Percentiles rank a stretch among this genome's conserved stretches.
Evolutionary conservation across 331 rosid species (phyloP).

Genomic region (Arachis monticola): DNA sequence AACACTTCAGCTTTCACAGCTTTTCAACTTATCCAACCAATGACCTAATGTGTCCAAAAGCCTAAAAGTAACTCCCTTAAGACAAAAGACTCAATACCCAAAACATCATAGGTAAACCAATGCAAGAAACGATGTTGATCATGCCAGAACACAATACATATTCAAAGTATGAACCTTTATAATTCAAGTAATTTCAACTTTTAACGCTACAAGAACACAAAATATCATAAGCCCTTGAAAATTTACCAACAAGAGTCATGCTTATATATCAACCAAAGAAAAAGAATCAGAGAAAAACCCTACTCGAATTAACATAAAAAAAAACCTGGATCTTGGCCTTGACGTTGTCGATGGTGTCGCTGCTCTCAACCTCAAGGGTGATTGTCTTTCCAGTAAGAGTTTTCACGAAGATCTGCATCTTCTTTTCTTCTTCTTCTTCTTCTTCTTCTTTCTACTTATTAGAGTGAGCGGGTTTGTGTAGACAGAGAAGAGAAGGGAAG

Average conservation of each 20-base stretch:
- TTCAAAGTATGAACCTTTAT: constrained; percentile 3
- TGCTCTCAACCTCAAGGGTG: constrained; percentile 97
- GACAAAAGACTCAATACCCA: neutral
- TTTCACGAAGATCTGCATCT: constrained; percentile 95
- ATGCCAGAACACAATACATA: neutral
- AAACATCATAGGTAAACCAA: constrained; percentile 4
- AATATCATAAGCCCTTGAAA: too few species aligned
- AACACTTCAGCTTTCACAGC: neutral
- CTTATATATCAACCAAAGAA: neutral
- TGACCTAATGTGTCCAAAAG: neutral
- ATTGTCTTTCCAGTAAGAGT: constrained; percentile 95
- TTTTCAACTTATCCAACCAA: neutral
- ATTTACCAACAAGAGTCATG: too few species aligned
- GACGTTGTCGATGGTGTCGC: constrained; percentile 94
- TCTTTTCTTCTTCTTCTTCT: neutral
- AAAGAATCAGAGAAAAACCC: neutral
- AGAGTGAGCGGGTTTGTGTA: neutral
- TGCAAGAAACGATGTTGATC: neutral
- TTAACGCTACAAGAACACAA: neutral
- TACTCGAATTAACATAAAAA: too few species aligned
- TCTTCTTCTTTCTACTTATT: neutral
- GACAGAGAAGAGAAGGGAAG: too few species aligned
- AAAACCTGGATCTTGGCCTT: constrained; percentile 92
- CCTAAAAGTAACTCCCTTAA: neutral
- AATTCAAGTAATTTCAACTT: neutral